Base-by-base conservation (phyloP, 2,329 filamentous ascomycete species). In the Diaporthe amygdali region DNA sequence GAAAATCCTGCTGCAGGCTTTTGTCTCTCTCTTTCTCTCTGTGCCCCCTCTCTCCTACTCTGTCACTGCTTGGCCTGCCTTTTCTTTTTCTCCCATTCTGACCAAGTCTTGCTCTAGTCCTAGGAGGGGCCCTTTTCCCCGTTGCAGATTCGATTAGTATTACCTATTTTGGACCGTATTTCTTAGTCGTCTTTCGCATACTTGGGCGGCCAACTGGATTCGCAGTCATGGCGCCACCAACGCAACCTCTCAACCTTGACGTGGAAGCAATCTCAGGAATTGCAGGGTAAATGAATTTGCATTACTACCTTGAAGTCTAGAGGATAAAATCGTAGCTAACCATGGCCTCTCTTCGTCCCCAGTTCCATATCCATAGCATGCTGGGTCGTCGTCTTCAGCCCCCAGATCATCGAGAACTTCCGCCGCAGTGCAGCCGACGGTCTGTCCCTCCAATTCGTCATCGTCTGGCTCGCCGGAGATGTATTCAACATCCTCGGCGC, bases 371-470 rank as follows among this genome's bases (percentile, higher is more conserved):
- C 94, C 55, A 98, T 99, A 79, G 95, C 95, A 64, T 98, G 95
- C 80, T 98, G 96, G 96, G 93, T 98, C 70, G 94, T 98, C 44
- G 96, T 99, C 71, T 99, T 98, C 84, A 96, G 94, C 0, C 96
- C 96, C 2, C 96, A 99, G 77, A 98, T 99, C 76, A 92, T 97
- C 76, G 94, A 97, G 79, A 98, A 98, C 80, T 98, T 97, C 84
- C 92, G 91, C 74, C 90, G 95, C 69, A 86, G 90, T 75, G 97
- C 93, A 49, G 94, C 95, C 71, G 94, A 98, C 79, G 96, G 95
- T 2, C 87, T 98, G 1, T 97, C 94, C 0, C 89, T 98, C 17
- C 92, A 96, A 69, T 99, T 98, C 84, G 91, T 98, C 78, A 91
- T 97, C 72, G 90, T 97, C 77, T 99, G 96, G 96, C 88, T 98